Evolutionary conservation across 2,329 filamentous ascomycete species (phyloP).

Genomic region (Drechslerella coelobrocha): DNA sequence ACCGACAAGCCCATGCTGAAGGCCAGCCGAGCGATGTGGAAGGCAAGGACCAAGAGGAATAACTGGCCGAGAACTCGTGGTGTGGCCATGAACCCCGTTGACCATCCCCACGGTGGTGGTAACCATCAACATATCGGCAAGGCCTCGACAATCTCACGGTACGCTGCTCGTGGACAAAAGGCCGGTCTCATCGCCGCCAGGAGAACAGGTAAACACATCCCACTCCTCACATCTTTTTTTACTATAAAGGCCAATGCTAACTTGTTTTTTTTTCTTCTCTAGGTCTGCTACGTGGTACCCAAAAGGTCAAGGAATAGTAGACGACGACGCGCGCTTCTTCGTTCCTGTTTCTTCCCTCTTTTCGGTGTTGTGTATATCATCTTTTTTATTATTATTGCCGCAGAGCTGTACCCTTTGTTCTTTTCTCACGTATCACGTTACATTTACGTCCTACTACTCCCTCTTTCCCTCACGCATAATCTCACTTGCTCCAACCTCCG

Average conservation of each 20-base stretch:
- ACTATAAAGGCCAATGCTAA: constrained; percentile 4
- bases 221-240: not conserved
- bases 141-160: constrained; percentile 98
- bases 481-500: too few relatives aligned
- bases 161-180: constrained; percentile 98
- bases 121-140: constrained; percentile 99
- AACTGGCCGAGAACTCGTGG: constrained; percentile 99
- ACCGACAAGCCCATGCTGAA: constrained; percentile 99
- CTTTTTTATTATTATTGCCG: constrained; percentile 22
- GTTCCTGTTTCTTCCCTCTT: constrained; percentile 23
- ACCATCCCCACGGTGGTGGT: constrained; percentile 99
- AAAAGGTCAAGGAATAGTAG: constrained; percentile 96
- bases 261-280: not conserved
- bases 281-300: constrained; percentile 96
- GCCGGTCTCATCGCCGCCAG: constrained; percentile 97
- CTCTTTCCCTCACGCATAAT: too few relatives aligned
- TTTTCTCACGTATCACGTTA: too few relatives aligned
- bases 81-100: constrained; percentile 99
- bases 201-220: constrained; percentile 73
- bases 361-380: constrained; percentile 34
- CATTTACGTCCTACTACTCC: too few relatives aligned
- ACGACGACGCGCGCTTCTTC: constrained; percentile 11
- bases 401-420: not conserved
- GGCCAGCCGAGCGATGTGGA: constrained; percentile 99
- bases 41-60: constrained; percentile 99